phyloP scores from a whole-genome alignment of 768 basidiomycete species.

The Russula brevipes region DNA sequence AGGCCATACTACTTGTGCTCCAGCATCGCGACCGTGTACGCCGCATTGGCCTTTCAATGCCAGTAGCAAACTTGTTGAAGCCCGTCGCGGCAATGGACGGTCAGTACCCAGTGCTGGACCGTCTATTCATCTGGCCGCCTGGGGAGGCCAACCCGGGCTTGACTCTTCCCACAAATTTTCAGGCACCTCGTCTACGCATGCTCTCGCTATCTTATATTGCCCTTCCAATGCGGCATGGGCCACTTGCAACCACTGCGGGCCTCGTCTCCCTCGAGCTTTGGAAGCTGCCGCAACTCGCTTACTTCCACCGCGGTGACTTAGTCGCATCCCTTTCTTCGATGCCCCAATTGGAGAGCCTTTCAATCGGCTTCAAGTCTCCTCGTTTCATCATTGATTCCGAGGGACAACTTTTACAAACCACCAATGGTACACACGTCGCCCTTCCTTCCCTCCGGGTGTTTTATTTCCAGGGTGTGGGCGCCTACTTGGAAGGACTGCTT shows the following conservation, averaged over 20 bases:
- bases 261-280: not conserved
- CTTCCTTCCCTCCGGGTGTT: not conserved
- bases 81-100: not conserved
- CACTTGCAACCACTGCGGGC: not conserved
- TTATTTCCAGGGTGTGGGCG: not conserved
- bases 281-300: not conserved
- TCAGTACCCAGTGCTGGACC: slow-evolving; percentile 1
- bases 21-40: not conserved
- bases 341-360: not conserved
- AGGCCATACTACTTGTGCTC: not conserved
- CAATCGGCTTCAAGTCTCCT: not conserved
- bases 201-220: not conserved
- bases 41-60: not conserved
- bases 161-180: not conserved
- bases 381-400: not conserved
- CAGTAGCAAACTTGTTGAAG: not conserved
- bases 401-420: not conserved
- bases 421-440: not conserved
- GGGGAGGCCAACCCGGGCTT: not conserved
- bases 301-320: not conserved
- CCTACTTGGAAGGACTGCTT: not conserved
- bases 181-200: not conserved
- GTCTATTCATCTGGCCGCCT: not conserved
- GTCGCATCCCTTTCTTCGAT: not conserved
- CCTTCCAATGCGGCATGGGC: not conserved